These are phyloP conservation scores for Morella rubra DNA, from an alignment of 306 rosid genomes.

Conservation along the genomic window DNA sequence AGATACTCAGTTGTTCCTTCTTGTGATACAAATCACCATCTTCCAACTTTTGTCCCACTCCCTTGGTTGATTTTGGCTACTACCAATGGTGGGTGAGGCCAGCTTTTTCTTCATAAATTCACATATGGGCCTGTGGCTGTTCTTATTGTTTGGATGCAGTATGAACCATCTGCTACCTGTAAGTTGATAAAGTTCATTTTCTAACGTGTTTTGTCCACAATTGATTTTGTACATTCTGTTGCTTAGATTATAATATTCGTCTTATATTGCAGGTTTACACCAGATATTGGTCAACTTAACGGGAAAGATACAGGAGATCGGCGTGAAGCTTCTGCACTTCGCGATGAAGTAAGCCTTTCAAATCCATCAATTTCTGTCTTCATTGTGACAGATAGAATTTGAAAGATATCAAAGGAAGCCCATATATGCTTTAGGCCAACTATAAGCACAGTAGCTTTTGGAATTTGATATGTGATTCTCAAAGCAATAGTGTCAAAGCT, in stretches of 20 bases:
- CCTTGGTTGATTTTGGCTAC: neutral
- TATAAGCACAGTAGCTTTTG: slow-evolving; percentile 20
- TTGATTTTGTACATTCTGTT: neutral
- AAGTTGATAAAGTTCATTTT: neutral
- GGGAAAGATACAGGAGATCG: slow-evolving; percentile 62
- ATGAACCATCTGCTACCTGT: neutral
- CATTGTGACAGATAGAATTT: slow-evolving; percentile 9
- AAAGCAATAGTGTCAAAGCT: slow-evolving; percentile 29
- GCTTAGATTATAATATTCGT: slow-evolving; percentile 13
- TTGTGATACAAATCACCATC: neutral
- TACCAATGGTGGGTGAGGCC: neutral
- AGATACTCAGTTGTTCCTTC: neutral
- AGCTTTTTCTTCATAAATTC: neutral
- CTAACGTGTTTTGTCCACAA: slow-evolving; percentile 13
- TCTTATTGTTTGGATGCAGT: neutral
- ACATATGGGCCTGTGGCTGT: neutral
- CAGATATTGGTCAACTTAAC: slow-evolving; percentile 57
- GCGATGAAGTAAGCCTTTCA: slow-evolving; percentile 73
- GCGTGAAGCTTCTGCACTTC: slow-evolving; percentile 94
- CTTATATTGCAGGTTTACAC: slow-evolving; percentile 54
- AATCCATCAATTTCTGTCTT: slow-evolving; percentile 24
- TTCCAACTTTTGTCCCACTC: neutral
- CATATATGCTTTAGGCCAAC: slow-evolving; percentile 24
- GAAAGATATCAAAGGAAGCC: slow-evolving; percentile 16
- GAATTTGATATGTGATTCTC: slow-evolving; percentile 15